Evolutionary conservation across 352 stramenopile species (phyloP), one percentile per base, ranked within the genome.

Genomic region (Phytophthora crassamura): DNA sequence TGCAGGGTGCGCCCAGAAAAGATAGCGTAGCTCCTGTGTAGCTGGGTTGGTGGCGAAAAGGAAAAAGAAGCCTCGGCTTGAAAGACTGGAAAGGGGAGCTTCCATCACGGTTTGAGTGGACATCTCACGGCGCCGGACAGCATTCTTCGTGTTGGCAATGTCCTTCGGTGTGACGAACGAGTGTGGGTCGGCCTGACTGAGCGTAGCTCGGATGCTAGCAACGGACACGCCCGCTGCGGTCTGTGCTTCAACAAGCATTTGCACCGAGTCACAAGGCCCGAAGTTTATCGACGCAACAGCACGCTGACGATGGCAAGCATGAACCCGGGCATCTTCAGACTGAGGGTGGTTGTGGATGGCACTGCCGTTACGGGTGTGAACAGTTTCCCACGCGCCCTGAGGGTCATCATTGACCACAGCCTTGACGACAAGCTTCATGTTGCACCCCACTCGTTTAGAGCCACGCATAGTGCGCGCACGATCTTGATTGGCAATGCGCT

Each of bases 381-480:
- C 34, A 28, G 50, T 59, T n/a, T 59, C 7, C 51, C 8, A n/a
- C n/a, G n/a, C n/a, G n/a, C n/a, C n/a, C n/a, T 59, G 28, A 7
- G 51, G 51, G 4, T 59, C 39, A 7, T 49, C 28, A 14, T 40
- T 39, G 25, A 40, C 7, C 20, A n/a, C n/a, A n/a, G n/a, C n/a
- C n/a, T n/a, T n/a, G n/a, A n/a, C n/a, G 20, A 64, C 45, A 20
- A 64, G 28, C 30, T 47, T 56, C 56, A 64, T 64, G 20, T 39
- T 55, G 15, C 56, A 56, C 18, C 56, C 34, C 40, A 48, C 43
- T 49, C 15, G 2, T 16, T 64, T 64, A 5, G 56, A 64, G 7
- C 56, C 45, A 16, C 56, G 42, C 43, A 64, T 64, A 1, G 18
- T 22, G 3, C 35, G 56, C 6, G 49, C 14, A 1, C 43, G 11